A percentile compares a stretch with the other conserved stretches of the same genome.
phyloP scores from a whole-genome alignment of 2,329 filamentous ascomycete species.

The Paracoccidioides brasiliensis region DNA sequence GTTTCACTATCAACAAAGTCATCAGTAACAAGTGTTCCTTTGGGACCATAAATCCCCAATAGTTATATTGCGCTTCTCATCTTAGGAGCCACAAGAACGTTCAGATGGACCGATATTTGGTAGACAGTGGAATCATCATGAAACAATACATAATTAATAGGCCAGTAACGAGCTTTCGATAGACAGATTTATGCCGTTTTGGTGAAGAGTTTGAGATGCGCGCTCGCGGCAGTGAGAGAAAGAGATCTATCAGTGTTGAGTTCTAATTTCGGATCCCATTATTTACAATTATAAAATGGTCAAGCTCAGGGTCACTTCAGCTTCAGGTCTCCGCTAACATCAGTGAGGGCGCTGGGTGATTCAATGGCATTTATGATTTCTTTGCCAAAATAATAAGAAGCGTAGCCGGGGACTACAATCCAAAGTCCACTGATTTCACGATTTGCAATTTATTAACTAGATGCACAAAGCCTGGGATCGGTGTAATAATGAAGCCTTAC shows the following conservation, averaged over 20 bases:
- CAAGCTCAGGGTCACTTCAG: background rate
- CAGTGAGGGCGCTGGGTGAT: conserved; percentile 9
- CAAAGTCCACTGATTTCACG: conserved; percentile 42
- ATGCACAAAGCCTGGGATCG: background rate
- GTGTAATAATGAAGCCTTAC: conserved; percentile 31
- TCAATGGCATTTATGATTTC: conserved; percentile 51
- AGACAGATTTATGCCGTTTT: too few relatives aligned
- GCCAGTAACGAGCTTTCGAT: too few relatives aligned
- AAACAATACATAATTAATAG: too few relatives aligned
- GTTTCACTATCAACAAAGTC: background rate
- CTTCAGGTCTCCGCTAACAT: background rate
- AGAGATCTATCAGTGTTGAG: too few relatives aligned
- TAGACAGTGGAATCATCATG: too few relatives aligned
- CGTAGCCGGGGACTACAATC: conserved; percentile 51
- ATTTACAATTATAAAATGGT: too few relatives aligned
- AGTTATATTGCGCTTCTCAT: too few relatives aligned
- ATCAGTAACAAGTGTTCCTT: background rate
- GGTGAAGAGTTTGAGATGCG: too few relatives aligned
- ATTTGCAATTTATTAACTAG: conserved; percentile 9
- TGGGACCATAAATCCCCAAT: too few relatives aligned
- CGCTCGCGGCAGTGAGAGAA: too few relatives aligned
- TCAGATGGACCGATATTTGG: too few relatives aligned
- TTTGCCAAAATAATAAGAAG: conserved; percentile 45
- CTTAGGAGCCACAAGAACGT: background rate
- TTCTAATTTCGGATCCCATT: too few relatives aligned